Evolutionary conservation across 257 asterid species (phyloP).

Genomic region (Handroanthus guayacan): DNA sequence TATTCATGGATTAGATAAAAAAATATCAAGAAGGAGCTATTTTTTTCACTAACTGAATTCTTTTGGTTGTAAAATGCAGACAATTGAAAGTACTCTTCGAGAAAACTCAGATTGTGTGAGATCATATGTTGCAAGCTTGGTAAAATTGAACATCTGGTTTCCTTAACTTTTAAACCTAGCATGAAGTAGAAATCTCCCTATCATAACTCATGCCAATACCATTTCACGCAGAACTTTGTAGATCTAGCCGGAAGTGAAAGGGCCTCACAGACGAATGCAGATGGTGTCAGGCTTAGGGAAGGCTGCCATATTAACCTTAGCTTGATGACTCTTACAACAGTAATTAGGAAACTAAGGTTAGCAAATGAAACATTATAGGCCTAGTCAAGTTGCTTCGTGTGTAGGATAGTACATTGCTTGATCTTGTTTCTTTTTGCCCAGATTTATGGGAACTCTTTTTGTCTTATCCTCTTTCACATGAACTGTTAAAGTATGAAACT

Average conservation of each 20-base stretch:
- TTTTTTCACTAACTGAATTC: constrained; percentile 23
- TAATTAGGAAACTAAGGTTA: constrained; percentile 91
- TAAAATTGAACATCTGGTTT: constrained; percentile 37
- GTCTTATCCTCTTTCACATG: neutral
- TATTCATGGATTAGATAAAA: constrained; percentile 11
- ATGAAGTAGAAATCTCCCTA: neutral
- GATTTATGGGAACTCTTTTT: neutral
- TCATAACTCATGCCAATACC: neutral
- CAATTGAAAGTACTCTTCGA: constrained; percentile 87
- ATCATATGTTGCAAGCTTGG: constrained; percentile 96
- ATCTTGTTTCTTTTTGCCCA: neutral
- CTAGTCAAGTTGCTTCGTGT: constrained; percentile 2
- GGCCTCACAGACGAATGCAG: constrained; percentile 94
- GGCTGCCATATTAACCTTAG: constrained; percentile 98
- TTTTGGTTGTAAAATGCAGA: constrained; percentile 61
- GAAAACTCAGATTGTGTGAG: constrained; percentile 90
- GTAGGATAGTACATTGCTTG: neutral
- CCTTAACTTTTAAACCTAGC: neutral
- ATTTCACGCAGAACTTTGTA: constrained; percentile 75
- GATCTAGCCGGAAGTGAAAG: constrained; percentile 98
- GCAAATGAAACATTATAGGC: constrained; percentile 14
- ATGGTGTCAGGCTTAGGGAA: constrained; percentile 93
- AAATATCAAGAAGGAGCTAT: constrained; percentile 16
- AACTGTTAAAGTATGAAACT: neutral
- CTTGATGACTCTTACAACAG: constrained; percentile 96